These are phyloP conservation scores for Inosperma sp. DNA, from an alignment of 768 basidiomycete species.

Conservation along the genomic window DNA sequence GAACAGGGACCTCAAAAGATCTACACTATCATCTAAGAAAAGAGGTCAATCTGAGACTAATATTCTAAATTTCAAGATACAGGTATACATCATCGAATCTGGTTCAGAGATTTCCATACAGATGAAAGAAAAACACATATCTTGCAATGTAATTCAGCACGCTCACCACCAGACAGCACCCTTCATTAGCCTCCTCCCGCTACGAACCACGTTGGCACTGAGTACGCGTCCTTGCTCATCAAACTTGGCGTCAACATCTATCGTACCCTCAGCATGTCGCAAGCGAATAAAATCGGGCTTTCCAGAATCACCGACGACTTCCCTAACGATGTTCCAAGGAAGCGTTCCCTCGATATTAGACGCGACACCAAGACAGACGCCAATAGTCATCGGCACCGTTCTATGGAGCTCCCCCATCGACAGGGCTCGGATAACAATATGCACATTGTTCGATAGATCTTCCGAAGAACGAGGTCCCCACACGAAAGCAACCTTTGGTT, in stretches of 20 bases:
- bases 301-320: conserved; percentile 11
- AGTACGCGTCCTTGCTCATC: conserved; percentile 40
- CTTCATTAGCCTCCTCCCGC: conserved; percentile 67
- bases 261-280: conserved; percentile 60
- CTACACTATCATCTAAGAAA: no score
- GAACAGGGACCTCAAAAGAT: no score
- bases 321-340: conserved; percentile 46
- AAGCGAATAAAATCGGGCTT: conserved; percentile 41
- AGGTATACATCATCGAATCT: no score
- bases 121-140: no score
- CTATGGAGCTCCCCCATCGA: conserved; percentile 72
- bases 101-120: no score
- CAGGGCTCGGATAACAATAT: conserved; percentile 54
- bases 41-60: no score
- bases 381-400: conserved; percentile 71
- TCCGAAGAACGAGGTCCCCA: conserved; percentile 24
- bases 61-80: no score
- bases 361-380: conserved; percentile 63
- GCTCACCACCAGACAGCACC: conserved; percentile 64
- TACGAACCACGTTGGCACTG: conserved; percentile 62
- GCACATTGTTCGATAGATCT: conserved; percentile 30
- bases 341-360: conserved; percentile 50
- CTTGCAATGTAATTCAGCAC: no score
- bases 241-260: conserved; percentile 62
- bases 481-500: no score